A percentile compares a stretch with the other conserved stretches of the same genome.
phyloP scores from a whole-genome alignment of 257 asterid genomes.

The Nicotiana otophora region DNA sequence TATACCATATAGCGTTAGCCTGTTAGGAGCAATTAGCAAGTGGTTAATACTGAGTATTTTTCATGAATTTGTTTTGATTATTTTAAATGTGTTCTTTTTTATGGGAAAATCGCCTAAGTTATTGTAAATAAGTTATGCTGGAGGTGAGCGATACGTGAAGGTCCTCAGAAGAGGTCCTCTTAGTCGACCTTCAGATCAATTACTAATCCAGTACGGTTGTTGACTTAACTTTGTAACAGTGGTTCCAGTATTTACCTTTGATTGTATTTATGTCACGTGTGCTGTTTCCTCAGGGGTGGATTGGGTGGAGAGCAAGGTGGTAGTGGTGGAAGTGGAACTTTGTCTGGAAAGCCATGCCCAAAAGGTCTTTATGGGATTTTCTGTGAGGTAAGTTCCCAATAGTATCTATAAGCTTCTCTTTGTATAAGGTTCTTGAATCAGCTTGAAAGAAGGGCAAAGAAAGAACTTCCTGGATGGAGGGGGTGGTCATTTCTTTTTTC shows the following conservation, averaged over 20 bases:
- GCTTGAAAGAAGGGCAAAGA: neutral
- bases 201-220: neutral
- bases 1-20: too few relatives aligned
- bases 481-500: neutral
- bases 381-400: slow-evolving; percentile 53
- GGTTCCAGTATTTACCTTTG: neutral
- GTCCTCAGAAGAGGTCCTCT: neutral
- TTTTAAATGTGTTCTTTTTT: neutral
- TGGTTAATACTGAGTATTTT: neutral
- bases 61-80: neutral
- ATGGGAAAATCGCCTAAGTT: neutral
- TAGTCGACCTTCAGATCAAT: neutral
- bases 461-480: slow-evolving; percentile 5
- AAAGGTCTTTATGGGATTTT: slow-evolving; percentile 88
- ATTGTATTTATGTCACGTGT: slow-evolving; percentile 8
- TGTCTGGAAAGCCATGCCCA: slow-evolving; percentile 95
- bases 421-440: neutral
- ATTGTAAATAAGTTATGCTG: neutral
- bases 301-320: slow-evolving; percentile 58
- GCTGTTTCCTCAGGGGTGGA: slow-evolving; percentile 69
- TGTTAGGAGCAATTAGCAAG: neutral
- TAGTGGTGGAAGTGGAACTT: slow-evolving; percentile 77
- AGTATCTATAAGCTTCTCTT: neutral
- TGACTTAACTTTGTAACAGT: neutral
- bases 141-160: neutral